phyloP scores from a whole-genome alignment of 116 monocot genomes.

The Zostera marina region DNA sequence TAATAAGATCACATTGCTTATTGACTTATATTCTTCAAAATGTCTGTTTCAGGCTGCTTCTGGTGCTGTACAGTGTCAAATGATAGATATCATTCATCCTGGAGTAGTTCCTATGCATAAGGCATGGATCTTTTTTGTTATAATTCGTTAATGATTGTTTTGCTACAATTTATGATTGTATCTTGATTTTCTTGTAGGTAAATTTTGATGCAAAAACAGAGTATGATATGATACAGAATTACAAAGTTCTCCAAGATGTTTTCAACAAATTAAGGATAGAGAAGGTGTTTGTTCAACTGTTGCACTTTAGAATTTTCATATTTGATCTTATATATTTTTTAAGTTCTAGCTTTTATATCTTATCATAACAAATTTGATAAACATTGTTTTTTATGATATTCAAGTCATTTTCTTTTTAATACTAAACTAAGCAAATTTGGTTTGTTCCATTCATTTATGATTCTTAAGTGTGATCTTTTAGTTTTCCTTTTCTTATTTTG shows the following conservation, averaged over 20 bases:
- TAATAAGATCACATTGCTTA: neutral
- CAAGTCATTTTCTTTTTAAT: neutral
- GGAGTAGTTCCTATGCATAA: conserved; percentile 93
- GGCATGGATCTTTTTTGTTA: conserved; percentile 13
- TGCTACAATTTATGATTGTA: neutral
- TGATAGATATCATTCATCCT: conserved; percentile 90
- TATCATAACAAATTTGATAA: neutral
- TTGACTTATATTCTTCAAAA: neutral
- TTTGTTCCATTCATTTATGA: neutral
- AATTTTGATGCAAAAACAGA: conserved; percentile 41
- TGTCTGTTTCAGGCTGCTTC: conserved; percentile 53
- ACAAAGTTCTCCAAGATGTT: conserved; percentile 85
- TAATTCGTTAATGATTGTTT: neutral
- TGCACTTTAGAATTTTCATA: neutral
- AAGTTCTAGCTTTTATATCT: neutral
- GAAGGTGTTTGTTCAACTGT: conserved; percentile 30
- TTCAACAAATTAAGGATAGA: conserved; percentile 70
- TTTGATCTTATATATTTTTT: neutral
- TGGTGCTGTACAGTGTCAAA: conserved; percentile 91
- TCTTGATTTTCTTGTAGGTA: conserved; percentile 2
- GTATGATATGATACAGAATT: conserved; percentile 98
- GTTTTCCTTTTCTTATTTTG: neutral
- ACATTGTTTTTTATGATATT: too few species aligned
- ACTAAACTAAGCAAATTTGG: neutral
- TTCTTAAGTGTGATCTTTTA: neutral